Conservation (phyloP, 768 basidiomycete genomes). For the Paxillus ammoniavirescens region DNA sequence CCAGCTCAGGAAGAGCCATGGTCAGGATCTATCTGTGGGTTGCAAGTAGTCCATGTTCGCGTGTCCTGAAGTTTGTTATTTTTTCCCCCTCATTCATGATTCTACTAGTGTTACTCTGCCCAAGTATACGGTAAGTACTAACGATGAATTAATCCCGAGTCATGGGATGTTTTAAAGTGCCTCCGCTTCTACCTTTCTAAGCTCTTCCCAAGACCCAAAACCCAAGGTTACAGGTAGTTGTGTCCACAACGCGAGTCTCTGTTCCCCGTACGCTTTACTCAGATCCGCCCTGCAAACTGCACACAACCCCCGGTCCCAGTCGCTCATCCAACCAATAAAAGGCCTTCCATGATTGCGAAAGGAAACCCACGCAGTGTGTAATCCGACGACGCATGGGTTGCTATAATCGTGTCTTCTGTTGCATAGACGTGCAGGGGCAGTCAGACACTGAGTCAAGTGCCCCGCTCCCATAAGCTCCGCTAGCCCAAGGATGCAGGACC, state of each 20-base stretch:
- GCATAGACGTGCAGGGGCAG: background rate
- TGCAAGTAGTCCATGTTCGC: no score
- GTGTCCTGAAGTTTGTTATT: no score
- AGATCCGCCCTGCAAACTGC: background rate
- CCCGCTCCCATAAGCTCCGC: background rate
- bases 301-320: slow-evolving; percentile 7
- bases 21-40: background rate
- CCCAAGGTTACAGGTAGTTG: slow-evolving; percentile 1
- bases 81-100: no score
- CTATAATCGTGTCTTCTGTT: background rate
- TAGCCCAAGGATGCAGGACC: slow-evolving; percentile 2
- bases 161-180: no score
- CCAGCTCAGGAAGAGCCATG: background rate
- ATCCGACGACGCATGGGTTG: background rate
- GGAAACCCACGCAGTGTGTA: background rate
- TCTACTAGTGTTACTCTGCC: no score
- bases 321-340: background rate
- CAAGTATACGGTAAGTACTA: no score
- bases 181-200: slow-evolving; percentile 1
- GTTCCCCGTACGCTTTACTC: background rate
- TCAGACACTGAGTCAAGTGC: background rate
- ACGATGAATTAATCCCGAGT: no score
- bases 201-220: slow-evolving; percentile 5
- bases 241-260: background rate
- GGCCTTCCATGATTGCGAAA: background rate